Evolutionary conservation across 2,329 filamentous ascomycete genomes (phyloP).

Genomic region (Colletotrichum costaricense): DNA sequence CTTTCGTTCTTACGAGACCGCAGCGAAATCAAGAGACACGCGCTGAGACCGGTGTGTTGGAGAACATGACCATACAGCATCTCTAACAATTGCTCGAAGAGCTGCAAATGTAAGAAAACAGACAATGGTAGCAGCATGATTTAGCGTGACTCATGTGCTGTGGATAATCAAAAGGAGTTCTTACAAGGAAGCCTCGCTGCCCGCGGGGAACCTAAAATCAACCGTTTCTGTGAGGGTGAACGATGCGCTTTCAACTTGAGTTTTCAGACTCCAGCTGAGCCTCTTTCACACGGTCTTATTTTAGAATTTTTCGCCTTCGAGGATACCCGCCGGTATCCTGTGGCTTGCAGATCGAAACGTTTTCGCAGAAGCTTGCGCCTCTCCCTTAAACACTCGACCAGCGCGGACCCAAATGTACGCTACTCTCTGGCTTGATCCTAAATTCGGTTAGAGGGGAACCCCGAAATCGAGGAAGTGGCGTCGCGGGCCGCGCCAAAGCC

Average conservation of each 20-base stretch:
- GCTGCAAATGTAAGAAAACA: background rate
- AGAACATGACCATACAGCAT: background rate
- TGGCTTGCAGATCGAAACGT: background rate
- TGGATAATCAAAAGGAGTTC: background rate
- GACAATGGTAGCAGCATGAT: background rate
- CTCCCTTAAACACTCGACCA: background rate
- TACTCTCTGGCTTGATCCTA: background rate
- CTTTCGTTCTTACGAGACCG: background rate
- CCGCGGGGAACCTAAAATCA: background rate
- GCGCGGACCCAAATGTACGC: background rate
- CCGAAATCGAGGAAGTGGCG: background rate
- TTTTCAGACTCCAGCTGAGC: background rate
- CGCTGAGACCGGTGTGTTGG: too few species aligned
- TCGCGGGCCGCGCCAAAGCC: background rate
- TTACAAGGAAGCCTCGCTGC: background rate
- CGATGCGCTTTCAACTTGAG: background rate
- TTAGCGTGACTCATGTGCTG: background rate
- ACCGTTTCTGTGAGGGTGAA: background rate
- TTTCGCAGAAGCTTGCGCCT: background rate
- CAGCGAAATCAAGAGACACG: background rate
- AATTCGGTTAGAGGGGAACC: background rate
- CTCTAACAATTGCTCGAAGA: background rate
- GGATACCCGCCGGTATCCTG: background rate
- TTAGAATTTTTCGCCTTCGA: background rate
- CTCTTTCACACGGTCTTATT: background rate